Conservation (phyloP, 1,139 yeast genomes). For the Wickerhamomyces sp. region DNA sequence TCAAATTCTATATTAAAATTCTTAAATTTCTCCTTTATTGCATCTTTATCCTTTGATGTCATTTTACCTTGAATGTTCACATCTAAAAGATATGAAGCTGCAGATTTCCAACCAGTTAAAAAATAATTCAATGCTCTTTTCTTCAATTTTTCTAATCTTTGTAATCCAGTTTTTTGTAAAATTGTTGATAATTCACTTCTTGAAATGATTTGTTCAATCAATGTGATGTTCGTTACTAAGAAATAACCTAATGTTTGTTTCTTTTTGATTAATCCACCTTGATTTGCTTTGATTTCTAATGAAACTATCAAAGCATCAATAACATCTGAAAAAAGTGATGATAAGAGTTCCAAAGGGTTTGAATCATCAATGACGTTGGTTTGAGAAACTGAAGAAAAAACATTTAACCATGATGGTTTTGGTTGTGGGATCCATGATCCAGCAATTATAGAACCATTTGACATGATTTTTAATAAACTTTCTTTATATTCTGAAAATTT, state of each 20-base stretch:
- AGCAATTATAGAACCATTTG: constrained; percentile 34
- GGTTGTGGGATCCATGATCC: constrained; percentile 71
- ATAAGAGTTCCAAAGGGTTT: constrained; percentile 46
- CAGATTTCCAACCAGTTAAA: constrained; percentile 78
- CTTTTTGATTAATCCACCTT: constrained; percentile 29
- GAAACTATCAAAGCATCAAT: constrained; percentile 67
- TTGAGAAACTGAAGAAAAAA: constrained; percentile 41
- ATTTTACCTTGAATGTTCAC: constrained; percentile 54
- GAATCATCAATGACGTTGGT: constrained; percentile 31
- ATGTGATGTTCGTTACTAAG: constrained; percentile 63
- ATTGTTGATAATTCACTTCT: constrained; percentile 52
- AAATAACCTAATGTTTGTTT: constrained; percentile 57
- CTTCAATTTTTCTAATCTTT: constrained; percentile 61
- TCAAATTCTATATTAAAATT: constrained; percentile 82
- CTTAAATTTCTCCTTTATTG: constrained; percentile 79
- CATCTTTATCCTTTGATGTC: constrained; percentile 72
- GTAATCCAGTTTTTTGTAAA: constrained; percentile 61
- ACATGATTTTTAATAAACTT: constrained; percentile 50
- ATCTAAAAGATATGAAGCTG: constrained; percentile 72
- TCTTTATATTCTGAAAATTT: constrained; percentile 58
- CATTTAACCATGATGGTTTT: constrained; percentile 45
- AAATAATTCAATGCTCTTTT: constrained; percentile 74
- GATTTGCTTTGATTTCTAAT: constrained; percentile 51
- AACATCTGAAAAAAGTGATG: constrained; percentile 67
- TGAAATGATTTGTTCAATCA: constrained; percentile 70